phyloP scores from a whole-genome alignment of 192 early-diverging fungal genomes.

The Mortierella antarctica region DNA sequence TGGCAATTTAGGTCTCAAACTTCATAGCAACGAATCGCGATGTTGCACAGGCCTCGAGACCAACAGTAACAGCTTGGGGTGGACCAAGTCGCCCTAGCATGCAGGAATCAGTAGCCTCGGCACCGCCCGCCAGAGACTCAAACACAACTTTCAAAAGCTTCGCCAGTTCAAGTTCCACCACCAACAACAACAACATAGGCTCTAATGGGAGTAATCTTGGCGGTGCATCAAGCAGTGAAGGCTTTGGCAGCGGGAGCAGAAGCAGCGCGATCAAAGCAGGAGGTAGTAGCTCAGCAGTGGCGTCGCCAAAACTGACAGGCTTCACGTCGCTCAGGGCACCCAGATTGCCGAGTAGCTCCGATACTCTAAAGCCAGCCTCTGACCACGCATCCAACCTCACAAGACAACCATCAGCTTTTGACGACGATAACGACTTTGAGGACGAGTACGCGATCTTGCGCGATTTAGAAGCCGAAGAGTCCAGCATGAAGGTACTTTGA shows the following conservation, averaged over 20 bases:
- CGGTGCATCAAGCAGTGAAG: not conserved
- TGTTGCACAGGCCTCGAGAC: not conserved
- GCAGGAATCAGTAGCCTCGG: conserved; percentile 8
- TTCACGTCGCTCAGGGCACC: too few relatives aligned
- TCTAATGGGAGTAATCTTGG: too few relatives aligned
- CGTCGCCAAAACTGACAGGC: too few relatives aligned
- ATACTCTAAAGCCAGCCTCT: too few relatives aligned
- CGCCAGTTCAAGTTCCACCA: not conserved
- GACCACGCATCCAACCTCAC: too few relatives aligned
- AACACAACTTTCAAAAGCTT: not conserved
- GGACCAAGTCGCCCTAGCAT: conserved; percentile 27
- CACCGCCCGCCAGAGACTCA: not conserved
- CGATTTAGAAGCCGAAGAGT: conserved; percentile 16
- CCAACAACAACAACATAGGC: not conserved
- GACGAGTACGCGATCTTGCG: conserved; percentile 14
- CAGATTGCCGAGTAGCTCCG: too few relatives aligned
- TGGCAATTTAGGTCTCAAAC: conserved; percentile 7
- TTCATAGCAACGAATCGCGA: conserved; percentile 8
- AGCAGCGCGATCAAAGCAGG: not conserved
- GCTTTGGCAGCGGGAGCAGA: not conserved
- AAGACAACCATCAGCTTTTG: too few relatives aligned
- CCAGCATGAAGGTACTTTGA: not conserved
- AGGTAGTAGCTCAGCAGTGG: not conserved
- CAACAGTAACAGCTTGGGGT: conserved; percentile 19
- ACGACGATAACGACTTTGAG: conserved; percentile 22